Base-by-base conservation (phyloP, 2,329 filamentous ascomycete genomes). In the Ophiostoma novo-ulmi region DNA sequence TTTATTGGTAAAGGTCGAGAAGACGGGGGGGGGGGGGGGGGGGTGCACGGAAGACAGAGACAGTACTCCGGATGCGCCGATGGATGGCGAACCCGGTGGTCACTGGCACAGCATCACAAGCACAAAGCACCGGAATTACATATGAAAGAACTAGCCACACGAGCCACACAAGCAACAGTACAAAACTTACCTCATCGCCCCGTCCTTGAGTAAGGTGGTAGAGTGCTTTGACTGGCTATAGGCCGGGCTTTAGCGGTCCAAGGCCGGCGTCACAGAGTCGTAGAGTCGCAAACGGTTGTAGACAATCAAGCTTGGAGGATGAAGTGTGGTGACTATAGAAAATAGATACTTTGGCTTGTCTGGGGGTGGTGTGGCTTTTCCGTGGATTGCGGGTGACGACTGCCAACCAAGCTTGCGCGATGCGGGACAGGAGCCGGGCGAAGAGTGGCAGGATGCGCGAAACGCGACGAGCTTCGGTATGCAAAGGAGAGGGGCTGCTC, bases 31-130 rank as follows among this genome's bases (percentile, higher is more conserved):
- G 44, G n/a, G 48, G 17, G 1, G 20, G 26, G 26, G 5, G 22
- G 14, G 58, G 26, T 17, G 58, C 26, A 63, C 11, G 26, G 26
- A 63, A 63, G 58, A 14, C 26, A 35, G 55, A 61, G 52, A 63
- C 58, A 35, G 63, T 65, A 22, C 36, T n/a, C 63, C 63, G 36
- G 63, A 39, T 39, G 63, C 63, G 63, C 63, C 63, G 63, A 65
- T 39, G 36, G 63, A 65, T 65, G 63, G 20, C 13, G 36, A 65
- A 22, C 36, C 63, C 35, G n/a, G 36, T 22, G 36, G 17, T 39
- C 35, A 65, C 63, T 22, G 63, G 36, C 63, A 39, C 35, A 7
- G 35, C 61, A 64, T 36, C 61, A 64, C 61, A 38, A 38, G 35
- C 61, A 65, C n/a, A 14, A 63, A 63, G 22, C 36, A 41, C 17